phyloP scores from a whole-genome alignment of 2,329 filamentous ascomycete species.

The Pyrenophora graminea region DNA sequence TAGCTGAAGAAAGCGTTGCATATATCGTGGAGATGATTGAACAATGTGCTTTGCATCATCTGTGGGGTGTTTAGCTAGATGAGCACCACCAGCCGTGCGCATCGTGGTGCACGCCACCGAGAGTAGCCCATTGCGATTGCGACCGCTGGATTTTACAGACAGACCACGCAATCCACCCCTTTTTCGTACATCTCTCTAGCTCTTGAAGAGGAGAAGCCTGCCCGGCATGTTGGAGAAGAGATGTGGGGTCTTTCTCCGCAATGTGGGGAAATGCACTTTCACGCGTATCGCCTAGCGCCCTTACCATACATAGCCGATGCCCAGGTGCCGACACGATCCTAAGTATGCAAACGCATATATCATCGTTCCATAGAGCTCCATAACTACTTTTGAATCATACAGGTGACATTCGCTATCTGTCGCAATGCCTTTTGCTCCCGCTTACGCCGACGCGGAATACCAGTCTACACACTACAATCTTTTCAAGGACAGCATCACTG shows the following conservation, averaged over 20 bases:
- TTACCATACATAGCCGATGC: not conserved
- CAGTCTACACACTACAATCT: conserved; percentile 50
- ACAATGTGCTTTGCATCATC: no score
- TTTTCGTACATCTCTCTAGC: no score
- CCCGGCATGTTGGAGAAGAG: conserved; percentile 7
- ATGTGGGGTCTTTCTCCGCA: conserved; percentile 25
- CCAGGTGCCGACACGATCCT: not conserved
- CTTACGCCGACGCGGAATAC: conserved; percentile 49
- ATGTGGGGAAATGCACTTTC: conserved; percentile 16
- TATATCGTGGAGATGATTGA: not conserved
- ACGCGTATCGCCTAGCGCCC: not conserved
- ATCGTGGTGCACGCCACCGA: no score
- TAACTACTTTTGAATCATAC: not conserved
- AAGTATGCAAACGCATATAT: conserved; percentile 1
- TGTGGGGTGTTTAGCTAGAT: no score
- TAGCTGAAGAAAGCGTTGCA: not conserved
- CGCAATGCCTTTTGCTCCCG: conserved; percentile 18
- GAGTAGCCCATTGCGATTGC: not conserved
- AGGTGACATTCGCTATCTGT: not conserved
- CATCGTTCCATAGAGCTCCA: not conserved
- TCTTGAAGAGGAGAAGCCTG: not conserved
- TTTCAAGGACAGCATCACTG: conserved; percentile 49
- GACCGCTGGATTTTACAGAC: not conserved
- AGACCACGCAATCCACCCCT: no score
- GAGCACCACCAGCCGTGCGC: no score